Percentiles rank a stretch among this genome's conserved stretches.
Evolutionary conservation across 345 rosid species (phyloP).

Genomic region (Pistacia atlantica): DNA sequence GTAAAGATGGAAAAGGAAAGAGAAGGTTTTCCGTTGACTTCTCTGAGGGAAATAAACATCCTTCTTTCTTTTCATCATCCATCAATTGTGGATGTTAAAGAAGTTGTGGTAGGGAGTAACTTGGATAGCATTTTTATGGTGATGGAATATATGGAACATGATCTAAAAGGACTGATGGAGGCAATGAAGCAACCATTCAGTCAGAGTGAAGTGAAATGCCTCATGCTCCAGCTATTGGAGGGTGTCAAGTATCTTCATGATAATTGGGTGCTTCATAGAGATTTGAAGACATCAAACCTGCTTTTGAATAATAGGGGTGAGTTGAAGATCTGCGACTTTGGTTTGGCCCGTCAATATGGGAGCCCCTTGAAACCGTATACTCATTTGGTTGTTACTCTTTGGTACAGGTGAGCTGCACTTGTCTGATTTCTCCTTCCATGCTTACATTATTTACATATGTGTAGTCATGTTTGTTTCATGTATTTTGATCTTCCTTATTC

Average conservation of each 20-base stretch:
- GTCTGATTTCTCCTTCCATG: neutral
- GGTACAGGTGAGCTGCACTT: conserved; percentile 83
- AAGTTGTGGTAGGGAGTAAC: conserved; percentile 94
- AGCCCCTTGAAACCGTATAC: conserved; percentile 97
- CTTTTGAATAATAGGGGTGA: conserved; percentile 95
- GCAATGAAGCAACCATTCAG: conserved; percentile 97
- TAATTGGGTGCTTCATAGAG: conserved; percentile 99
- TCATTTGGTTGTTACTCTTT: conserved; percentile 97
- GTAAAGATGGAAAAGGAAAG: conserved; percentile 99
- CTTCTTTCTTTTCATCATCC: conserved; percentile 97
- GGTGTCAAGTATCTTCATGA: conserved; percentile 97
- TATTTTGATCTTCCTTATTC: neutral
- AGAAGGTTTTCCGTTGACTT: conserved; percentile 97
- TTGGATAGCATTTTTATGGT: conserved; percentile 98
- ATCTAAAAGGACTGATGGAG: conserved; percentile 94
- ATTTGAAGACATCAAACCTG: conserved; percentile 93
- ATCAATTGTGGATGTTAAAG: conserved; percentile 95
- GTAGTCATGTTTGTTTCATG: neutral
- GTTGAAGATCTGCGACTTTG: conserved; percentile 97
- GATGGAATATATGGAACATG: conserved; percentile 99
- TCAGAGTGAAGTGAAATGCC: conserved; percentile 98
- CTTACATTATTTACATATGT: neutral
- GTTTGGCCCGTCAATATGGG: conserved; percentile 98
- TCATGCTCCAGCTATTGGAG: conserved; percentile 93
- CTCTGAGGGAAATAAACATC: conserved; percentile 93